These are phyloP conservation scores for Cryptosporidium xiaoi DNA, from an alignment of 169 alveolate genomes.

Conservation along the genomic window DNA sequence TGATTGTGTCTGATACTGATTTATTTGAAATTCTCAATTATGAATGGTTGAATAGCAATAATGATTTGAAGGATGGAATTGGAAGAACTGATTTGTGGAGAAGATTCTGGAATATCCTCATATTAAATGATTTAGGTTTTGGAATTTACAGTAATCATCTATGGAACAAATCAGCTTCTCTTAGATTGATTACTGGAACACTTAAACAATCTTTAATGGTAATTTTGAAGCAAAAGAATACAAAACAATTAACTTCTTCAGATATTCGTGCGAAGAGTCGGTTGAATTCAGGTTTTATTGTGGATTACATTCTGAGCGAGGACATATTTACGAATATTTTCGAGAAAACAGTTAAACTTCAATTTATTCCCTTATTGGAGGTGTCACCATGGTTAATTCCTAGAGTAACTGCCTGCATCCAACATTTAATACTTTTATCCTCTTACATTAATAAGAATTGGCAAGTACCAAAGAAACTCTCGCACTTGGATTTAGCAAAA, in stretches of 20 bases:
- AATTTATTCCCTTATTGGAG: constrained; percentile 20
- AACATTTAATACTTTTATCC: constrained; percentile 19
- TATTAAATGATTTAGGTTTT: neutral
- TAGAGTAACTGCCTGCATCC: constrained; percentile 16
- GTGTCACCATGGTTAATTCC: constrained; percentile 59
- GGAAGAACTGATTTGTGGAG: constrained; percentile 10
- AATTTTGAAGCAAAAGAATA: neutral
- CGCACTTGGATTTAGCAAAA: neutral
- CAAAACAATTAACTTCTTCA: no score
- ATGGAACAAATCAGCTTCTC: constrained; percentile 30
- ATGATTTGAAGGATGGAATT: neutral
- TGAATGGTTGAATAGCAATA: constrained; percentile 6
- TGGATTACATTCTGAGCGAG: neutral
- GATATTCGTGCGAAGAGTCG: no score
- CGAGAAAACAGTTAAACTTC: neutral
- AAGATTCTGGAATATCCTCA: constrained; percentile 10
- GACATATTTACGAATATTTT: constrained; percentile 10
- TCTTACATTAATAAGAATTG: neutral
- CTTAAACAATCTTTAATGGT: constrained; percentile 20
- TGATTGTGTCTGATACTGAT: neutral
- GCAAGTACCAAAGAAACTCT: constrained; percentile 34
- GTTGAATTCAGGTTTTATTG: neutral
- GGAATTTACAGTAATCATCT: constrained; percentile 46
- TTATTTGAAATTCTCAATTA: neutral
- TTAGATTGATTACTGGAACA: neutral